Conservation (phyloP, 2,329 filamentous ascomycete species). For the Rhexocercosporidium sp. region DNA sequence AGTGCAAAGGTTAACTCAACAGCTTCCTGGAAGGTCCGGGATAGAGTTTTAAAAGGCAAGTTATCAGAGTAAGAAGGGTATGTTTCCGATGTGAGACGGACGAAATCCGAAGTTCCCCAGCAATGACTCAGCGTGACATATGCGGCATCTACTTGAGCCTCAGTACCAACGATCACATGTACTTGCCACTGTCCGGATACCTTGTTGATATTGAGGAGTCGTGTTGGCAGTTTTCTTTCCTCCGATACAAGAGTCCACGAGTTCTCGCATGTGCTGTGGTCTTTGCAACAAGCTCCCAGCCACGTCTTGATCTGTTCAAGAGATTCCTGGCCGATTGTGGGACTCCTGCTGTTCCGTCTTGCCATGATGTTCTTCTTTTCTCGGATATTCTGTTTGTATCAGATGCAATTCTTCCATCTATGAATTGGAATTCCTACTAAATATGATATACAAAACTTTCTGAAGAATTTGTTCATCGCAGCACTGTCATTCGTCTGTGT, state of each 20-base stretch:
- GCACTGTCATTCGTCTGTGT: neutral
- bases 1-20: neutral
- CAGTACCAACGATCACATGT: neutral
- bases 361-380: conserved; percentile 9
- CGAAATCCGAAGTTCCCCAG: neutral
- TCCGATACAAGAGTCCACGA: neutral
- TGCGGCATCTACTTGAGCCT: neutral
- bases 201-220: neutral
- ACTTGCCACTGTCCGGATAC: neutral
- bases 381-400: neutral
- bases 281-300: neutral
- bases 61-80: neutral
- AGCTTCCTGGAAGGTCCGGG: conserved; percentile 7
- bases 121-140: conserved; percentile 13
- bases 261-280: neutral
- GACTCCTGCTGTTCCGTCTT: neutral
- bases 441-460: neutral
- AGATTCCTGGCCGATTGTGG: neutral
- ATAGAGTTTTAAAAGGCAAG: neutral
- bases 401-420: neutral
- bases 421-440: neutral
- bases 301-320: neutral
- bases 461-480: neutral
- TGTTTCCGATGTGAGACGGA: neutral
- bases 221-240: neutral